Conservation (phyloP, 2,329 filamentous ascomycete species). For the Macrophomina phaseolina region DNA sequence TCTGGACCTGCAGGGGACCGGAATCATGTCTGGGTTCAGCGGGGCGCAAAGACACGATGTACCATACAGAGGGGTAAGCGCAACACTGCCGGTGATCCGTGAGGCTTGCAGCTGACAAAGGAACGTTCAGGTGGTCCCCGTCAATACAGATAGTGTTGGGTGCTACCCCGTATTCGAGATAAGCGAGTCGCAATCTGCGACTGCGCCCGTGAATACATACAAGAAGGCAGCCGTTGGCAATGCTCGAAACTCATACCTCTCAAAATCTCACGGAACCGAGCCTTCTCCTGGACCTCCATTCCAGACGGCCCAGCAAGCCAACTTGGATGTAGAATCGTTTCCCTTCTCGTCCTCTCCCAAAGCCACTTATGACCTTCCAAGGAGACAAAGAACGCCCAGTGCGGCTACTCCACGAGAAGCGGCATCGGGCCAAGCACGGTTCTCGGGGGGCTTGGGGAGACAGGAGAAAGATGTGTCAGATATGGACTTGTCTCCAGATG, state of each 20-base stretch:
- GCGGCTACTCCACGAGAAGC: background rate
- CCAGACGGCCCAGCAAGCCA: constrained; percentile 27
- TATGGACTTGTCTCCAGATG: constrained; percentile 45
- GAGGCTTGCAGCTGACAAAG: background rate
- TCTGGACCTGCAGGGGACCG: constrained; percentile 81
- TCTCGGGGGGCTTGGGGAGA: background rate
- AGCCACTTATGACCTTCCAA: constrained; percentile 18
- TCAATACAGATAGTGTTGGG: constrained; percentile 36
- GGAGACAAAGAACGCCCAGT: constrained; percentile 22
- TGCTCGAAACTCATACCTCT: background rate
- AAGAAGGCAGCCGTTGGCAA: constrained; percentile 28
- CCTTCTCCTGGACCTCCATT: constrained; percentile 24
- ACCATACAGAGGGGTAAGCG: background rate
- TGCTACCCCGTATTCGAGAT: constrained; percentile 44
- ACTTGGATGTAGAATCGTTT: constrained; percentile 15
- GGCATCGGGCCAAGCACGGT: background rate
- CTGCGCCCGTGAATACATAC: constrained; percentile 38
- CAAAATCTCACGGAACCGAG: background rate
- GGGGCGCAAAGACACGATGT: background rate
- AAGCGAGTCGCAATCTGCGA: constrained; percentile 38
- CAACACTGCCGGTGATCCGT: no score
- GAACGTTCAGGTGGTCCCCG: constrained; percentile 27
- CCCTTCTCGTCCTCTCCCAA: constrained; percentile 14
- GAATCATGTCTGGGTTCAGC: constrained; percentile 45
- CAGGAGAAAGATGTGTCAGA: constrained; percentile 34